Evolutionary conservation across 176 grass and related monocot species (phyloP), one percentile per base, ranked within the genome.

Genomic region (Carex myosuroides): DNA sequence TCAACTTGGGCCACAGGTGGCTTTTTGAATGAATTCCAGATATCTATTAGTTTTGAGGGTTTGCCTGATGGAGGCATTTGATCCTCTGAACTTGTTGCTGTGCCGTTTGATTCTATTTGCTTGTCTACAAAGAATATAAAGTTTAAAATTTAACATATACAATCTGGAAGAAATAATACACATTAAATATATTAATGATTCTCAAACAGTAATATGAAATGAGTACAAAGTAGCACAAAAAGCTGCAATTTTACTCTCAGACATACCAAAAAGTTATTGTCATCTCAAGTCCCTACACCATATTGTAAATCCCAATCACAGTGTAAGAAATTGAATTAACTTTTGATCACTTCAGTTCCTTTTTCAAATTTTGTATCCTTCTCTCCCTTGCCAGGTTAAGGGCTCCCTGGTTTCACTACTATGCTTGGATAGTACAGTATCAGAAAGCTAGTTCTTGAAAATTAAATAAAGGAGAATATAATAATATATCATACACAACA

Each of bases 1-100:
- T 82, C 84, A 71, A 86, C 85, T 90, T 90, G 86, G 42, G 86
- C 73, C 70, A 84, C 74, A 73, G 94, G 89, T 73, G 90, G 86
- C 30, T 65, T 87, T 81, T 94, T 90, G 62, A 90, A 89, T 22
- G 85, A 85, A 55, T 93, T 90, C 91, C 89, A 91, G 20, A 89
- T 80, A 69, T 92, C 89, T n/a, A 83, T 87, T 77, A 93, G 55
- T 81, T 90, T 91, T 87, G 82, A 72, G 86, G 89, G 88, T 70
- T 87, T 46, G 82, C 91, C 88, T 73, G 95, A 81, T 79, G 89
- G 88, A 85, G 84, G 83, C 80, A 84, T 73, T 87, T 91, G 86
- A 20, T 83, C 83, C 32, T 83, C 81, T 48, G 88, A 87, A 52
- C 83, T 92, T 83, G 76, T 89, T 56, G 78, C 81, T 87, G 86